Evolutionary conservation across 805 yeast genomes (phyloP).

Genomic region (Hanseniaspora mollemarum): DNA sequence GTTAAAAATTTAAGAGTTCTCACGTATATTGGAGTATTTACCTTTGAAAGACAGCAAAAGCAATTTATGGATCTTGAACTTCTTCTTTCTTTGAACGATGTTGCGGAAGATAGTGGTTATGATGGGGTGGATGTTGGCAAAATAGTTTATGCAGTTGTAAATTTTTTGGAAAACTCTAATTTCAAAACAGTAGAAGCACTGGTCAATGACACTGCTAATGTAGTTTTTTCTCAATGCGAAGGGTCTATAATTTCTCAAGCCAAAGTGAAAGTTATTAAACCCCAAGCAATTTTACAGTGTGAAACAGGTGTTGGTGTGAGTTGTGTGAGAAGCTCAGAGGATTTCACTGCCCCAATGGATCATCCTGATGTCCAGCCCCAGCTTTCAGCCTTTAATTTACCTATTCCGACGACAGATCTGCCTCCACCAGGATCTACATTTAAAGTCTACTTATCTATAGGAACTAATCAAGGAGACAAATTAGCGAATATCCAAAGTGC

Average conservation of each 20-base stretch:
- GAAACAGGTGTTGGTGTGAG: slow-evolving; percentile 78
- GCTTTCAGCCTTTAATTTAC: slow-evolving; percentile 29
- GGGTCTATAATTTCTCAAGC: slow-evolving; percentile 17
- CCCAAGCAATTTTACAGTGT: slow-evolving; percentile 77
- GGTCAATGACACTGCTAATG: slow-evolving; percentile 57
- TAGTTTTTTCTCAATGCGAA: slow-evolving; percentile 24
- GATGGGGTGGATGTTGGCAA: slow-evolving; percentile 20
- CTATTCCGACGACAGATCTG: slow-evolving; percentile 22
- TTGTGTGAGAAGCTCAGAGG: slow-evolving; percentile 39
- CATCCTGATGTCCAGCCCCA: slow-evolving; percentile 13
- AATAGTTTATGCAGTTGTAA: slow-evolving; percentile 40
- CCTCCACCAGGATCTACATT: slow-evolving; percentile 20
- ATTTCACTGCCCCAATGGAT: slow-evolving; percentile 25
- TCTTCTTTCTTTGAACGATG: slow-evolving; percentile 34
- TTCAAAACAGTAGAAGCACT: slow-evolving; percentile 92
- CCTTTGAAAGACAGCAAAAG: slow-evolving; percentile 70
- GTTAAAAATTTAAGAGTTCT: slow-evolving; percentile 39
- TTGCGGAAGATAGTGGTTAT: slow-evolving; percentile 17
- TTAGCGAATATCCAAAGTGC: slow-evolving; percentile 50
- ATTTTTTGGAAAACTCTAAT: slow-evolving; percentile 62
- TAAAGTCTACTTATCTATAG: slow-evolving; percentile 67
- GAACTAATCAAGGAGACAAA: slow-evolving; percentile 73
- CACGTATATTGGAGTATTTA: slow-evolving; percentile 86
- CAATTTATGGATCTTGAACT: slow-evolving; percentile 62
- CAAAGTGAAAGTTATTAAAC: slow-evolving; percentile 63